These are phyloP conservation scores for Boletellus ananiceps DNA, from an alignment of 768 basidiomycete species.

Conservation along the genomic window DNA sequence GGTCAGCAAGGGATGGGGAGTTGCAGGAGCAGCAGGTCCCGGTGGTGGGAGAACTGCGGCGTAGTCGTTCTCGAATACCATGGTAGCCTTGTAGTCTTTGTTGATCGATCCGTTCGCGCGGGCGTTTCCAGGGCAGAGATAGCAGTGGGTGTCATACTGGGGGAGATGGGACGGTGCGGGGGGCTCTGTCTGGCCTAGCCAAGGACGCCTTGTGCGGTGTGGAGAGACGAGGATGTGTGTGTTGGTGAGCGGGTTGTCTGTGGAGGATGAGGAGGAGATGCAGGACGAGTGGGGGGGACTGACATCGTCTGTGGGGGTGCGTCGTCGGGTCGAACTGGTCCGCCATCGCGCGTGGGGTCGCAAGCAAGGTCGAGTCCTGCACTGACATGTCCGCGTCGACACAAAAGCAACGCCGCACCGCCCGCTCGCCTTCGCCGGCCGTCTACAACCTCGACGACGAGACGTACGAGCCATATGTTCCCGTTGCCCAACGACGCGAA, in stretches of 20 bases:
- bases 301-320: conserved; percentile 71
- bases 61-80: conserved; percentile 78
- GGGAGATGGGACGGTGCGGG: conserved; percentile 51
- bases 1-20: conserved; percentile 57
- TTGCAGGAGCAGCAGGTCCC: conserved; percentile 45
- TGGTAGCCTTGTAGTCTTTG: conserved; percentile 61
- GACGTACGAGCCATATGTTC: conserved; percentile 79
- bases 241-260: conserved; percentile 78
- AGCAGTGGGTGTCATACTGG: conserved; percentile 67
- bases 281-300: conserved; percentile 18
- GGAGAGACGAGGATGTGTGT: conserved; percentile 83
- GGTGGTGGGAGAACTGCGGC: conserved; percentile 71
- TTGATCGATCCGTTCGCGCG: conserved; percentile 71
- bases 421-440: conserved; percentile 56
- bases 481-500: conserved; percentile 80
- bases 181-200: conserved; percentile 82
- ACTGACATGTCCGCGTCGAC: conserved; percentile 28
- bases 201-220: conserved; percentile 86
- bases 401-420: conserved; percentile 48
- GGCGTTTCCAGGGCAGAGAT: conserved; percentile 82
- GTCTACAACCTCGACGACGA: conserved; percentile 58
- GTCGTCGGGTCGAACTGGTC: conserved; percentile 50
- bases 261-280: background rate
- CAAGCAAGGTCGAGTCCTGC: background rate
- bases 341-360: conserved; percentile 12